A percentile compares a stretch with the other conserved stretches of the same genome.
These are phyloP conservation scores for Nematodospora anomalae DNA, from an alignment of 1,139 yeast species.

Conservation along the genomic window DNA sequence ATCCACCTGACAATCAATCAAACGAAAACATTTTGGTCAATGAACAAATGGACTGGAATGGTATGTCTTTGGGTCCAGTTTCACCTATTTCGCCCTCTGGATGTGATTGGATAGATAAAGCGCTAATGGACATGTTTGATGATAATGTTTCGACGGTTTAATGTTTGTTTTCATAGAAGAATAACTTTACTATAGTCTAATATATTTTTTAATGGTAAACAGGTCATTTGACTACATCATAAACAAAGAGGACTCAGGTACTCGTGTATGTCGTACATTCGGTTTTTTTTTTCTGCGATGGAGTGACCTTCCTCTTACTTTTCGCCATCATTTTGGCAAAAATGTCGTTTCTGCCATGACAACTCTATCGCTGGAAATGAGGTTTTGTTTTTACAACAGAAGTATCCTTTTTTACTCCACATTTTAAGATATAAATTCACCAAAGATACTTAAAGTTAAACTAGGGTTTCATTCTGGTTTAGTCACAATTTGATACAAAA, in stretches of 20 bases:
- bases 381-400: background rate
- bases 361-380: no score
- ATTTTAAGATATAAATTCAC: background rate
- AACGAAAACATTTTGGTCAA: conserved; percentile 3
- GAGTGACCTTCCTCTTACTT: no score
- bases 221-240: no score
- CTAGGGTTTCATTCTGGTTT: no score
- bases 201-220: no score
- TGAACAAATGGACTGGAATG: conserved; percentile 12
- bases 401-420: background rate
- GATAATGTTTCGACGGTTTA: background rate
- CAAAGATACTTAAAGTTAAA: background rate
- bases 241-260: no score
- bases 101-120: conserved; percentile 54
- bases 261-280: no score
- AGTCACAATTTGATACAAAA: conserved; percentile 34
- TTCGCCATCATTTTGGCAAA: no score
- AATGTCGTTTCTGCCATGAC: no score
- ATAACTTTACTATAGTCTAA: no score
- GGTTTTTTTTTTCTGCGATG: no score
- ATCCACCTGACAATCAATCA: background rate
- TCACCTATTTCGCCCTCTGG: conserved; percentile 51
- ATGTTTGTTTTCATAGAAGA: no score
- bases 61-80: conserved; percentile 11
- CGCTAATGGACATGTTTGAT: conserved; percentile 19